phyloP scores from a whole-genome alignment of 2,329 filamentous ascomycete species.

The Xylaria sp. region DNA sequence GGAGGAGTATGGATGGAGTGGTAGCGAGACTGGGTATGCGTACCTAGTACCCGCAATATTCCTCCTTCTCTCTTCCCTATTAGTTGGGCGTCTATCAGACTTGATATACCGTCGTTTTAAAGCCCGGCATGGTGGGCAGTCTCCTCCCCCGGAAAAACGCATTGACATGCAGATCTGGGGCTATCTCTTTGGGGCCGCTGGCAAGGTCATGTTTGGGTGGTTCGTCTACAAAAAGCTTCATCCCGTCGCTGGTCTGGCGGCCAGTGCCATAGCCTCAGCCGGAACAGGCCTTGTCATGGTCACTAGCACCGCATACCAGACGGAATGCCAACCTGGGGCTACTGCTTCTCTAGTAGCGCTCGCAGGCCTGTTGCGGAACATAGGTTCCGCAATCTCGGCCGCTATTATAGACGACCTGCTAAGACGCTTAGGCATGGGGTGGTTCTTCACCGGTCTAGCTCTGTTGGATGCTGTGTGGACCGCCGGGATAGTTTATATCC shows the following conservation, averaged over 20 bases:
- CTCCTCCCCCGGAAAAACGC: slow-evolving; percentile 52
- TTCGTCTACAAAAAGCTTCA: slow-evolving; percentile 49
- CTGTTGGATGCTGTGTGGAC: slow-evolving; percentile 45
- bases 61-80: slow-evolving; percentile 37
- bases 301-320: slow-evolving; percentile 55
- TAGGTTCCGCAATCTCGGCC: slow-evolving; percentile 54
- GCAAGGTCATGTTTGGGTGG: slow-evolving; percentile 57
- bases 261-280: slow-evolving; percentile 48
- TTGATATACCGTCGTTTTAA: slow-evolving; percentile 43
- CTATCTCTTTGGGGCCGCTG: slow-evolving; percentile 52
- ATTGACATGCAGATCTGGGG: slow-evolving; percentile 55
- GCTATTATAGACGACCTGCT: slow-evolving; percentile 52
- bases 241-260: slow-evolving; percentile 46
- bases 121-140: slow-evolving; percentile 40
- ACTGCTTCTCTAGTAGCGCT: slow-evolving; percentile 56
- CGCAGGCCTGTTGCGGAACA: slow-evolving; percentile 55
- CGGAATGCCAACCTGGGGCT: slow-evolving; percentile 54
- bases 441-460: slow-evolving; percentile 55
- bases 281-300: slow-evolving; percentile 57
- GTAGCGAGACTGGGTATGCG: slow-evolving; percentile 33
- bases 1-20: slow-evolving; percentile 28
- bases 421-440: slow-evolving; percentile 52
- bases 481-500: slow-evolving; percentile 22
- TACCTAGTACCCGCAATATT: slow-evolving; percentile 27
- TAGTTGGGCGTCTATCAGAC: slow-evolving; percentile 55